These are phyloP conservation scores for Calonectria crousiana DNA, from an alignment of 2,329 filamentous ascomycete species.

Conservation along the genomic window DNA sequence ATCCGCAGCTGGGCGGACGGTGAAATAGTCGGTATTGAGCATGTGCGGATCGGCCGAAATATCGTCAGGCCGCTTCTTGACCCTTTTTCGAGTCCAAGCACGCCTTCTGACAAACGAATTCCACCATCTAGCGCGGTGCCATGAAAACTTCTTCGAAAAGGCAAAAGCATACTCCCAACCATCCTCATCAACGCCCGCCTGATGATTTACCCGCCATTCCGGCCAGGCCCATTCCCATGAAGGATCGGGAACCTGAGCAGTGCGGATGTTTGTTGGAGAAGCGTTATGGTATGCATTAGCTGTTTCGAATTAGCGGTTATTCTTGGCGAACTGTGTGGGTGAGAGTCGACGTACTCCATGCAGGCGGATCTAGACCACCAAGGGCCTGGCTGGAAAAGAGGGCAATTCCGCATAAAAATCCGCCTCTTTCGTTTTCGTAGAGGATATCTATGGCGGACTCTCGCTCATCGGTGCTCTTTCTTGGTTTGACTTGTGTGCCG, in stretches of 20 bases:
- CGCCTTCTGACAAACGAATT: conserved; percentile 93
- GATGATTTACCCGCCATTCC: conserved; percentile 75
- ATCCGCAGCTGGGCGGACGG: conserved; percentile 71
- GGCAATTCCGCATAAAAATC: conserved; percentile 88
- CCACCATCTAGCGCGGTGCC: conserved; percentile 94
- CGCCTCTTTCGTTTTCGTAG: conserved; percentile 95
- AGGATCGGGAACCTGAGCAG: conserved; percentile 92
- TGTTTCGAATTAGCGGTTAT: conserved; percentile 32
- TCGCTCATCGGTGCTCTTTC: conserved; percentile 51
- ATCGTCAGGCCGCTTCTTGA: conserved; percentile 67
- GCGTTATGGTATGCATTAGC: conserved; percentile 74
- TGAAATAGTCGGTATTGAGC: conserved; percentile 84
- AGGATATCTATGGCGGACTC: conserved; percentile 83
- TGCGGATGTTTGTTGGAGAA: conserved; percentile 78
- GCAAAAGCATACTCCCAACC: conserved; percentile 98
- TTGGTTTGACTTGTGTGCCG: conserved; percentile 51
- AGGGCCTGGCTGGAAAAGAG: conserved; percentile 91
- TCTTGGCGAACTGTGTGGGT: not conserved
- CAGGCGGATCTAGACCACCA: conserved; percentile 84
- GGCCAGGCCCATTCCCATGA: conserved; percentile 91
- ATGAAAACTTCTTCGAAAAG: conserved; percentile 80
- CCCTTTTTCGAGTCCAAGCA: conserved; percentile 86
- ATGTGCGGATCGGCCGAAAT: conserved; percentile 69
- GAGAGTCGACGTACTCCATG: conserved; percentile 72
- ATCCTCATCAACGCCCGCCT: conserved; percentile 83